Conservation (phyloP, 345 rosid species). For the Xanthoceras sorbifolium region DNA sequence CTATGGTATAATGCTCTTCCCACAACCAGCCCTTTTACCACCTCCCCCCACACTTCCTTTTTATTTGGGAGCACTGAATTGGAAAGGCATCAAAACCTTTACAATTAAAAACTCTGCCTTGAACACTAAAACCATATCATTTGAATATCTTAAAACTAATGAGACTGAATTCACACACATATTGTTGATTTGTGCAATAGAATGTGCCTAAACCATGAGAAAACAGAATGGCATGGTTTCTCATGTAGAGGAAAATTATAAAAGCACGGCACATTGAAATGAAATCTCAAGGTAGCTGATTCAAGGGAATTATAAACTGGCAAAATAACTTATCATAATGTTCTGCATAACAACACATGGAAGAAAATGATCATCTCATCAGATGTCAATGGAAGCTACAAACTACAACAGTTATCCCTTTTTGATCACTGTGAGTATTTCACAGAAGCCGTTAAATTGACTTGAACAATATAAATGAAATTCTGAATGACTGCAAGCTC, state of each 20-base stretch:
- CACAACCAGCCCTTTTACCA: background rate
- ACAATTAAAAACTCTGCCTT: background rate
- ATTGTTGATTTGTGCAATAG: background rate
- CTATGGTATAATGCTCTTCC: background rate
- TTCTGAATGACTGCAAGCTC: background rate
- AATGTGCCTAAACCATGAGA: background rate
- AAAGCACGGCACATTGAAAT: background rate
- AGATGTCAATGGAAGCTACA: background rate
- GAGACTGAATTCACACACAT: background rate
- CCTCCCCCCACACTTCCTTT: slow-evolving; percentile 1
- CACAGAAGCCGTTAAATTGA: background rate
- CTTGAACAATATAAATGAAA: background rate
- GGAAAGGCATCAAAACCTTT: background rate
- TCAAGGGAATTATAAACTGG: background rate
- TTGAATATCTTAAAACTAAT: background rate
- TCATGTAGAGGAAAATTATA: background rate
- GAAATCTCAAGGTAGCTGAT: background rate
- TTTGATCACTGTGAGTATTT: background rate
- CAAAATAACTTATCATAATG: background rate
- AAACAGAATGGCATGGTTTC: background rate
- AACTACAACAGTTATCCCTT: background rate
- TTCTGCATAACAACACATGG: background rate
- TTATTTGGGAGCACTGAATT: background rate
- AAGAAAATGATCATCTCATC: background rate
- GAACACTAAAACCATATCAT: background rate